Base-by-base conservation (phyloP, 768 basidiomycete genomes). In the Thelephora aurantiotincta region DNA sequence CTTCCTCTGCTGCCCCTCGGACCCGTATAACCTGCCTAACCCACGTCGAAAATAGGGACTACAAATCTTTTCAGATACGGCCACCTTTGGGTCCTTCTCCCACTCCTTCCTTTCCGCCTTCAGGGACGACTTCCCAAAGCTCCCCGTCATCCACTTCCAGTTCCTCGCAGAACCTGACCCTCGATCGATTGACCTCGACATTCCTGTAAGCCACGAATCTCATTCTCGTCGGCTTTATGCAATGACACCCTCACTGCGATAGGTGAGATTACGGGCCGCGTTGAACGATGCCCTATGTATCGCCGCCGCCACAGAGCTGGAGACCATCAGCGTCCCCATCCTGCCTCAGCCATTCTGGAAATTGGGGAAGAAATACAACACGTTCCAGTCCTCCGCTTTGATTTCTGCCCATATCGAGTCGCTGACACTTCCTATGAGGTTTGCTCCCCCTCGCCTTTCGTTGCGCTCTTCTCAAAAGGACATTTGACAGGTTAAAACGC, bases 111-210 rank as follows among this genome's bases (percentile, higher is more conserved):
- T 88, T 36, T 67, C 70, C 4, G 59, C 71, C 4, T 71, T 84
- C 52, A 73, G 76, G 14, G 86, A 88, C 52, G 83, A 89, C 52
- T 73, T 77, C 53, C 59, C 67, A 5, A 87, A 83, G 57, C 57
- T 75, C n/a, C 69, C 82, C 5, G 65, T 70, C 20, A 53, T 85
- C 38, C 59, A 68, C 2, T 75, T 82, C 47, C 70, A 80, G 16
- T 55, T 83, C 12, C 63, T 85, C 44, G 81, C 82, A 18, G 63
- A 62, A 49, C 58, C 60, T 34, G 51, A 62, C 26, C 66, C 70
- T 0, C 52, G 52, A 22, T 47, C 56, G 16, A 53, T 64, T 16
- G 62, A 66, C 45, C 23, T 59, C 7, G 67, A 69, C 49, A 63
- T 9, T 30, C 26, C 76, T 58, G 79, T 81, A 55, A 61, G 72